A percentile compares a stretch with the other conserved stretches of the same genome.
These are phyloP conservation scores for Yamadazyma songkhlaensis DNA, from an alignment of 1,139 yeast species.

Conservation along the genomic window DNA sequence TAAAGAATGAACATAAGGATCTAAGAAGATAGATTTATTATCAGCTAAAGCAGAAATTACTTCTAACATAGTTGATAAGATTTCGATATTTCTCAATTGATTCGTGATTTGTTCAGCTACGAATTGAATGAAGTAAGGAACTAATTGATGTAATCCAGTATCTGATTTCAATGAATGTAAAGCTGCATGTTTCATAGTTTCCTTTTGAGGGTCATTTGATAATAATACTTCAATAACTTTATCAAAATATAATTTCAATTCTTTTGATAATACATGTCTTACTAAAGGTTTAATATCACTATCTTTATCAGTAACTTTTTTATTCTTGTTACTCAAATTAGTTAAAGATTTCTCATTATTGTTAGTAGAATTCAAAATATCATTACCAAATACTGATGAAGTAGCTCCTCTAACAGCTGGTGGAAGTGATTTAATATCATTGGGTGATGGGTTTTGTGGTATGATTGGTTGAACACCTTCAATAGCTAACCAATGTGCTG, in stretches of 20 bases:
- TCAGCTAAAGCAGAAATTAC: conserved; percentile 82
- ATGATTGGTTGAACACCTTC: conserved; percentile 99
- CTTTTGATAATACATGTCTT: conserved; percentile 94
- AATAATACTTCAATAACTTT: conserved; percentile 79
- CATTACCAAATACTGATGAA: conserved; percentile 42
- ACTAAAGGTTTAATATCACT: conserved; percentile 89
- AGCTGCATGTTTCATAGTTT: conserved; percentile 70
- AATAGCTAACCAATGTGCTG: conserved; percentile 98
- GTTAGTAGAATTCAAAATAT: conserved; percentile 28
- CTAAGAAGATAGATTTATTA: conserved; percentile 84
- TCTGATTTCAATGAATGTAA: conserved; percentile 77
- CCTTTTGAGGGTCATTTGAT: conserved; percentile 57
- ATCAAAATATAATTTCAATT: conserved; percentile 89
- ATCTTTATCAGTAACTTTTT: conserved; percentile 47
- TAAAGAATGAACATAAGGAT: conserved; percentile 93
- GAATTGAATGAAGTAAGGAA: conserved; percentile 94
- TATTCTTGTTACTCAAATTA: conserved; percentile 18
- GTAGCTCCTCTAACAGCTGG: conserved; percentile 74
- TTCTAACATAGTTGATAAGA: conserved; percentile 86
- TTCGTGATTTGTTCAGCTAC: conserved; percentile 94
- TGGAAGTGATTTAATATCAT: conserved; percentile 65
- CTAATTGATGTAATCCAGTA: conserved; percentile 94
- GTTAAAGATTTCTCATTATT: conserved; percentile 15
- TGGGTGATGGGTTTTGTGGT: conserved; percentile 90
- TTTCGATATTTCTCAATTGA: conserved; percentile 69